phyloP scores from a whole-genome alignment of 2,329 filamentous ascomycete species.

The Aureobasidium sp. region DNA sequence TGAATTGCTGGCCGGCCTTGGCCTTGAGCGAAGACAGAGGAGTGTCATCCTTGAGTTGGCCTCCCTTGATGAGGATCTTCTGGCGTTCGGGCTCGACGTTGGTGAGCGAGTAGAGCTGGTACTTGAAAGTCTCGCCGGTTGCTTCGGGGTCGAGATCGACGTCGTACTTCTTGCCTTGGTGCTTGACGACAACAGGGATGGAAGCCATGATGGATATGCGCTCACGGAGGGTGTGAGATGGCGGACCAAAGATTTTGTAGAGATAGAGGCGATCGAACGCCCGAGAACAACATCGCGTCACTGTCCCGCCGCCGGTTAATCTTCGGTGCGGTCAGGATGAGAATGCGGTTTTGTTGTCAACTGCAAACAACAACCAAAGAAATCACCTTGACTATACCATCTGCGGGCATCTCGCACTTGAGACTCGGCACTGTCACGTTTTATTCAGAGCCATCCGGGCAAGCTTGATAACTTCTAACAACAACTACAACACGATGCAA shows the following conservation, averaged over 20 bases:
- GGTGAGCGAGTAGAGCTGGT: conserved; percentile 89
- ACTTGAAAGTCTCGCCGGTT: conserved; percentile 89
- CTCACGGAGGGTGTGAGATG: not conserved
- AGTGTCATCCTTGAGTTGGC: conserved; percentile 91
- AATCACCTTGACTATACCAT: not conserved
- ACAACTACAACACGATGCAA: not conserved
- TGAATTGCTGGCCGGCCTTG: conserved; percentile 79
- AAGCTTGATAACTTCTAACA: too few relatives aligned
- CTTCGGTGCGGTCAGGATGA: too few relatives aligned
- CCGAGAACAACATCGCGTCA: not conserved
- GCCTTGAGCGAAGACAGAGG: conserved; percentile 76
- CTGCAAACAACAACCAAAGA: not conserved
- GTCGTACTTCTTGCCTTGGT: conserved; percentile 91
- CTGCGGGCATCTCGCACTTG: not conserved
- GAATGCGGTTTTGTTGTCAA: conserved; percentile 10
- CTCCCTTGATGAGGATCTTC: conserved; percentile 90
- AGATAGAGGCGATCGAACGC: not conserved
- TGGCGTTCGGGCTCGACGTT: conserved; percentile 94
- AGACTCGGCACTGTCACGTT: not conserved
- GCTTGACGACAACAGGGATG: conserved; percentile 74
- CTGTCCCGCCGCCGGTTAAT: too few relatives aligned
- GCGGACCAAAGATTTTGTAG: not conserved
- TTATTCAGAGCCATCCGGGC: not conserved
- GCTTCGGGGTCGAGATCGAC: conserved; percentile 81
- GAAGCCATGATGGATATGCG: conserved; percentile 4